A percentile compares a stretch with the other conserved stretches of the same genome.
phyloP scores from a whole-genome alignment of 192 early-diverging fungal genomes.

The Umbelopsis vinacea region DNA sequence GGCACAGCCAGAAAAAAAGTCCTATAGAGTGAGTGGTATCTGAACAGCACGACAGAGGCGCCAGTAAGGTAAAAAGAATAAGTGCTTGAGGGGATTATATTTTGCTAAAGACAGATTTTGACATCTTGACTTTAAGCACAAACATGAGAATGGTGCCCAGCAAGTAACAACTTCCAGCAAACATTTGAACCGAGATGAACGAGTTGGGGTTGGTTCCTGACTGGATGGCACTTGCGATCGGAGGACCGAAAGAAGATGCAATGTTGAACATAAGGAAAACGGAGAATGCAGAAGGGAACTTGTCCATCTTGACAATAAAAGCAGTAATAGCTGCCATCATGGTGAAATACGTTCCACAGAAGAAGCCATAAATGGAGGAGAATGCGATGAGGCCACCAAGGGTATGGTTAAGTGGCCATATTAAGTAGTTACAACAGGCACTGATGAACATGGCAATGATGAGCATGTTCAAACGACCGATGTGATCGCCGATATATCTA shows the following conservation, averaged over 20 bases:
- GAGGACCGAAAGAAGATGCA: slow-evolving; percentile 35
- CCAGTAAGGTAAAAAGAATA: too few species aligned
- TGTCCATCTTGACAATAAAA: slow-evolving; percentile 25
- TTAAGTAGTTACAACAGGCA: slow-evolving; percentile 28
- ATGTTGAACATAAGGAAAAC: slow-evolving; percentile 31
- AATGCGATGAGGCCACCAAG: slow-evolving; percentile 25
- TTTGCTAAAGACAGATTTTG: background rate
- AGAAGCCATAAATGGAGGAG: slow-evolving; percentile 27
- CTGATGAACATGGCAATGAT: slow-evolving; percentile 33
- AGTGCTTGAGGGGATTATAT: background rate
- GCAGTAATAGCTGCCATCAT: slow-evolving; percentile 34
- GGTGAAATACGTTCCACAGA: slow-evolving; percentile 29
- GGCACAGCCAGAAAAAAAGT: background rate
- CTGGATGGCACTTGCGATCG: slow-evolving; percentile 40
- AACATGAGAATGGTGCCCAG: slow-evolving; percentile 39
- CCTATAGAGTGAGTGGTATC: background rate
- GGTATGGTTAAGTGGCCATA: slow-evolving; percentile 26
- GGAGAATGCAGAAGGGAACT: slow-evolving; percentile 33
- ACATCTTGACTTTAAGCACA: slow-evolving; percentile 36
- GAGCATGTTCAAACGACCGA: slow-evolving; percentile 38
- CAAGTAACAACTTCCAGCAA: slow-evolving; percentile 44
- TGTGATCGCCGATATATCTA: slow-evolving; percentile 27
- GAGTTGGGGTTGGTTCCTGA: slow-evolving; percentile 28
- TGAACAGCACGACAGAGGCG: too few species aligned
- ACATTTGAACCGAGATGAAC: slow-evolving; percentile 48